Conservation (phyloP, 164 flowering plant species). For the Berberis thunbergii region DNA sequence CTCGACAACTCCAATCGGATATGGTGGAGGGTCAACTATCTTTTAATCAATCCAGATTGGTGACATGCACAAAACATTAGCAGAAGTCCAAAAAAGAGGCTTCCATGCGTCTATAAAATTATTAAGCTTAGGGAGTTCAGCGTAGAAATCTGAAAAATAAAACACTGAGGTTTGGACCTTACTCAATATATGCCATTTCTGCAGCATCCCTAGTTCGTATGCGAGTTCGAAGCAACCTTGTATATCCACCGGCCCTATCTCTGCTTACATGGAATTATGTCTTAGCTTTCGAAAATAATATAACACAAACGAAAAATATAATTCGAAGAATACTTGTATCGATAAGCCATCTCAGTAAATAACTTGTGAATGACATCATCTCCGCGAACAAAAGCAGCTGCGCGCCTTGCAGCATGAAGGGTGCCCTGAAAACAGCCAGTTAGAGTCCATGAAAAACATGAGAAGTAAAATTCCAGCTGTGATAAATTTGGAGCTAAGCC, state of each 20-base stretch:
- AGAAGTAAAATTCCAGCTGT: background rate
- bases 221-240: constrained; percentile 87
- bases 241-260: constrained; percentile 92
- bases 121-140: too few species aligned
- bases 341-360: constrained; percentile 84
- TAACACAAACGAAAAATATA: background rate
- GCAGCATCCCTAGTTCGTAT: constrained; percentile 98
- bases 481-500: too few species aligned
- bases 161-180: constrained; percentile 17
- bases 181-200: constrained; percentile 97
- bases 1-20: too few species aligned
- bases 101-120: too few species aligned
- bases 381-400: constrained; percentile 92
- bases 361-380: constrained; percentile 93
- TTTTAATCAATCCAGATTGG: too few species aligned
- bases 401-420: constrained; percentile 74
- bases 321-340: constrained; percentile 56
- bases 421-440: constrained; percentile 49
- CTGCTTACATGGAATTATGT: constrained; percentile 32
- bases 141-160: too few species aligned
- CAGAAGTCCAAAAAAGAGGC: too few species aligned
- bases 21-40: too few species aligned
- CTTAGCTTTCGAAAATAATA: constrained; percentile 5
- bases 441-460: background rate
- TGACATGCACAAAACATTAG: too few species aligned